Conservation (phyloP, 495 filamentous ascomycete genomes). For the Penicillium antarcticum region DNA sequence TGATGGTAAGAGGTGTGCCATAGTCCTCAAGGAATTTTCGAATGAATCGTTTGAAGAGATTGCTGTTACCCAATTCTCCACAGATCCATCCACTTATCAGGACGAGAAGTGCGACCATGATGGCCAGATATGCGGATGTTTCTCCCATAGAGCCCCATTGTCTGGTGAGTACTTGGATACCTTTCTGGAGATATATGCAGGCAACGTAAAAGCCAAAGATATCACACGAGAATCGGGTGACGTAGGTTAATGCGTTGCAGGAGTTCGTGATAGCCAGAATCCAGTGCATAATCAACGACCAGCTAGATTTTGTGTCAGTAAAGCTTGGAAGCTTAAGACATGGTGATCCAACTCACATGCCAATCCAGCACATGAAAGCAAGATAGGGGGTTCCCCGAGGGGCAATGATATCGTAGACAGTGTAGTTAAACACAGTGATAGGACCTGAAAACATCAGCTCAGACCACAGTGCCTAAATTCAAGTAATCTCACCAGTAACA, state of each 20-base stretch:
- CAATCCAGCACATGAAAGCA: constrained; percentile 83
- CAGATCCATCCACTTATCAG: constrained; percentile 69
- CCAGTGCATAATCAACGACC: constrained; percentile 81
- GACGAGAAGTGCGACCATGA: constrained; percentile 70
- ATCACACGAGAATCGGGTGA: constrained; percentile 82
- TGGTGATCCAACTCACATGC: constrained; percentile 48
- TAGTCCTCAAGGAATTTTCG: constrained; percentile 82
- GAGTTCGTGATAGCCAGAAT: constrained; percentile 73
- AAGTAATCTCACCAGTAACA: constrained; percentile 60
- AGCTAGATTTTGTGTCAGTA: constrained; percentile 36
- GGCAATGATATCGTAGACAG: constrained; percentile 76
- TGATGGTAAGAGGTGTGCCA: constrained; percentile 74
- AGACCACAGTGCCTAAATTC: background rate
- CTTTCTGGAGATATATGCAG: constrained; percentile 82
- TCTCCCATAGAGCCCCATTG: constrained; percentile 53
- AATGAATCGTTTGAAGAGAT: constrained; percentile 66
- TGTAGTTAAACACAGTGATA: constrained; percentile 86
- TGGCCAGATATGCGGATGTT: constrained; percentile 68
- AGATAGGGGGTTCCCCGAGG: constrained; percentile 70
- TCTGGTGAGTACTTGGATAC: constrained; percentile 71
- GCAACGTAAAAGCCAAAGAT: constrained; percentile 89
- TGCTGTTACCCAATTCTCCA: constrained; percentile 64
- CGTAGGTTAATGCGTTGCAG: constrained; percentile 76
- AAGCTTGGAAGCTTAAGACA: constrained; percentile 3
- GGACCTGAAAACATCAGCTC: constrained; percentile 49